Evolutionary conservation across 179 eudicot genomes (phyloP), one percentile per base, ranked within the genome.

Genomic region (Drosera spatulata): DNA sequence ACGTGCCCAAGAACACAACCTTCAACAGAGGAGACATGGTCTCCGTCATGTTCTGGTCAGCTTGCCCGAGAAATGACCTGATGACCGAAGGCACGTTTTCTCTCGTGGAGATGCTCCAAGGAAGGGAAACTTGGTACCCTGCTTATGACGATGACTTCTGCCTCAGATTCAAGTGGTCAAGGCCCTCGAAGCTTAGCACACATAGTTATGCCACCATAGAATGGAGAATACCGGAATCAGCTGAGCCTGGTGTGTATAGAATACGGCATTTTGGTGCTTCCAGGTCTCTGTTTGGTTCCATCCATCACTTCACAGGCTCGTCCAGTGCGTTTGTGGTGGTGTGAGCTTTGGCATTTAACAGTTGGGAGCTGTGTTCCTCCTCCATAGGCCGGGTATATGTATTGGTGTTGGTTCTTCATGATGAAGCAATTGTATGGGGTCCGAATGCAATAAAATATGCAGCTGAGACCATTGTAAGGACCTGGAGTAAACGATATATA

Each of bases 31-130:
- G 88, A 3, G 94, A 81, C 53, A 73, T 63, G 64, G 97, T 83
- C 57, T 72, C 71, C 0, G 85, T 81, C 3, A 68, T 61, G 60
- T 93, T 93, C 73, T 78, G 84, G 85, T 89, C 99, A 44, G 95
- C 95, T 38, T 85, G 96, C 65, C 98, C 98, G 4, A 80, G 98
- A 69, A 91, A 91, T 56, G 95, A 91, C 65, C 96, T 93, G 67
- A 60, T 86, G 91, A 89, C 95, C 2, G 99, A 93, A 73, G 99
- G 97, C 59, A 93, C 97, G n/a, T 93, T 79, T 44, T 68, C 95
- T 51, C 77, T 84, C n/a, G 98, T 91, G 53, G 96, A 91, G 75
- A 67, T 70, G 43, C 85, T 88, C 53, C 81, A 51, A 11, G 89
- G 84, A 8, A 62, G 69, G 67, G 79, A 76, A 61, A 54, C 79